Percentiles rank a stretch among this genome's conserved stretches.
These are phyloP conservation scores for Leccinum imitatum DNA, from an alignment of 768 basidiomycete genomes.

Conservation along the genomic window DNA sequence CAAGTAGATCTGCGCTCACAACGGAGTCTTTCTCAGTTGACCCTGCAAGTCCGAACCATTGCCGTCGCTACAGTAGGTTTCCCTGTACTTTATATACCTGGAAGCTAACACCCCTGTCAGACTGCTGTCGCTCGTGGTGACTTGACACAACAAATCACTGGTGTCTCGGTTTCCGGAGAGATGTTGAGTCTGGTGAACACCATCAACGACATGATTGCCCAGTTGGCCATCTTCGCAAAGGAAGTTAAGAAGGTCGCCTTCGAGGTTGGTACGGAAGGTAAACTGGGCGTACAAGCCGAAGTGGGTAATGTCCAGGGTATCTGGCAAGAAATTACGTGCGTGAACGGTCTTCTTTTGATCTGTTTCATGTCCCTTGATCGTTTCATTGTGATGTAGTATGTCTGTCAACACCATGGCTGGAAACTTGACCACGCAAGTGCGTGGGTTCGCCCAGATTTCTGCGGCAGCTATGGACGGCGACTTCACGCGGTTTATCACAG, in stretches of 20 bases:
- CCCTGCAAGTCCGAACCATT: conserved; percentile 90
- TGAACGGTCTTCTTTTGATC: conserved; percentile 12
- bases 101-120: conserved; percentile 30
- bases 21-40: conserved; percentile 53
- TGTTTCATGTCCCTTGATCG: neutral
- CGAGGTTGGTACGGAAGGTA: conserved; percentile 98
- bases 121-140: conserved; percentile 95
- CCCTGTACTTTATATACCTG: neutral
- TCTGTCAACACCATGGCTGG: conserved; percentile 98
- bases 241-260: conserved; percentile 94
- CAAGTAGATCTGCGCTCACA: conserved; percentile 4
- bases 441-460: conserved; percentile 98
- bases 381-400: conserved; percentile 46
- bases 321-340: conserved; percentile 98
- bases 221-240: conserved; percentile 65
- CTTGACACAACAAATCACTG: conserved; percentile 89
- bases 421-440: conserved; percentile 96
- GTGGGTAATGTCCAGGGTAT: conserved; percentile 96
- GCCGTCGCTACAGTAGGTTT: conserved; percentile 81
- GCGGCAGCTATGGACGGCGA: conserved; percentile 99
- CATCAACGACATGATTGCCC: conserved; percentile 87
- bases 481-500: conserved; percentile 98
- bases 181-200: conserved; percentile 96
- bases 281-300: conserved; percentile 95
- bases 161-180: conserved; percentile 92